Evolutionary conservation across 768 basidiomycete genomes (phyloP).

Genomic region (Mycena galopus): DNA sequence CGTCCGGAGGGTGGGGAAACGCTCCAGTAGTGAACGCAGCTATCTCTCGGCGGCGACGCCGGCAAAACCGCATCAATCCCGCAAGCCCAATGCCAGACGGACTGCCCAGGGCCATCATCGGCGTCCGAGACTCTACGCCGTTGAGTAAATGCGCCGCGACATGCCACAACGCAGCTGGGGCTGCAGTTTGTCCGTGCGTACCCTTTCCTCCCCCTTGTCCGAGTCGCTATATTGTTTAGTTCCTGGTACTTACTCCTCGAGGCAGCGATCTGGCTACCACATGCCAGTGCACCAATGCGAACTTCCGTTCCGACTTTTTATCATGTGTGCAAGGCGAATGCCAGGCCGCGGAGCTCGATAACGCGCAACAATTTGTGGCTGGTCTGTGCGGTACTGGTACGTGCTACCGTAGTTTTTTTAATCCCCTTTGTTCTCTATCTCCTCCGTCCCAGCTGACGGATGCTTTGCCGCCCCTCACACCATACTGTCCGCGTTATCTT

Average conservation of each 20-base stretch:
- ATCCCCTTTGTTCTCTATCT: neutral
- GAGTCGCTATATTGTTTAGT: neutral
- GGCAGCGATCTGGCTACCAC: conserved; percentile 4
- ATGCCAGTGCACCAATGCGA: conserved; percentile 4
- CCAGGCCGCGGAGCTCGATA: neutral
- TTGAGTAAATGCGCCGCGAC: conserved; percentile 3
- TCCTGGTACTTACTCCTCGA: neutral
- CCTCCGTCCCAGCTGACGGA: neutral
- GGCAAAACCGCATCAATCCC: too few relatives aligned
- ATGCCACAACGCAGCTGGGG: neutral
- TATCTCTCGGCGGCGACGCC: too few relatives aligned
- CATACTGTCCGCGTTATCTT: neutral
- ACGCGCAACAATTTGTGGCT: neutral
- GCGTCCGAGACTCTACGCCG: neutral
- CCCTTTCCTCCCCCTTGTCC: neutral
- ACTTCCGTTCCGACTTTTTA: conserved; percentile 5
- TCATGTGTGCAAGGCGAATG: conserved; percentile 1
- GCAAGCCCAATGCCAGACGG: too few relatives aligned
- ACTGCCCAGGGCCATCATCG: too few relatives aligned
- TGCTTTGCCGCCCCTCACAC: neutral
- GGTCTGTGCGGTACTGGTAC: neutral
- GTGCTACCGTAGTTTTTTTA: neutral
- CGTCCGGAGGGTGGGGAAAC: too few relatives aligned
- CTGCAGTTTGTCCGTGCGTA: conserved; percentile 3
- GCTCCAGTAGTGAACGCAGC: too few relatives aligned